Conservation (phyloP, 108 stramenopile genomes). For the Bacterosira constricta region DNA sequence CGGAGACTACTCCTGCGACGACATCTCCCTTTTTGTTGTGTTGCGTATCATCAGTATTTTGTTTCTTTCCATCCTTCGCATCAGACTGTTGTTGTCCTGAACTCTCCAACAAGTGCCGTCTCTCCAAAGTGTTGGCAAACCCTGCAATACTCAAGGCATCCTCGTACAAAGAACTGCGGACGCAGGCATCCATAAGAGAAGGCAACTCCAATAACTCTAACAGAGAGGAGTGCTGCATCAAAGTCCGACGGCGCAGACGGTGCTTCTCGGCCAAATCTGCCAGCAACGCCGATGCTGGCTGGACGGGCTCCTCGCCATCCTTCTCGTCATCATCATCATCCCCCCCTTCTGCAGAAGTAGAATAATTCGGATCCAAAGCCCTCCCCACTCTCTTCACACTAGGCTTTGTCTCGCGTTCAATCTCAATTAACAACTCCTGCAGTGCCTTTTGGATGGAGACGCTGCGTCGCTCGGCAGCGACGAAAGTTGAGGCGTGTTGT, state of each 20-base stretch:
- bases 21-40: slow-evolving; percentile 60
- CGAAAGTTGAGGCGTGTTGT: slow-evolving; percentile 82
- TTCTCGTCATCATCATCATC: slow-evolving; percentile 58
- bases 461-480: slow-evolving; percentile 82
- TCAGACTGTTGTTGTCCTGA: not conserved
- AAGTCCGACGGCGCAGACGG: slow-evolving; percentile 76
- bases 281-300: slow-evolving; percentile 37
- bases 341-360: slow-evolving; percentile 28
- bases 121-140: slow-evolving; percentile 87
- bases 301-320: slow-evolving; percentile 15
- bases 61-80: not conserved
- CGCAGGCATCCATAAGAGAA: slow-evolving; percentile 89
- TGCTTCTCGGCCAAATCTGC: slow-evolving; percentile 82
- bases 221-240: slow-evolving; percentile 84
- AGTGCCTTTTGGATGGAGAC: slow-evolving; percentile 60
- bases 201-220: slow-evolving; percentile 85
- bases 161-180: slow-evolving; percentile 82
- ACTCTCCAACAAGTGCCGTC: slow-evolving; percentile 56
- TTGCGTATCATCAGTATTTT: not conserved
- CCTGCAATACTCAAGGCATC: slow-evolving; percentile 84
- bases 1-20: slow-evolving; percentile 70
- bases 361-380: slow-evolving; percentile 63
- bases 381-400: slow-evolving; percentile 56
- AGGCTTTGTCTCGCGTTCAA: slow-evolving; percentile 37
- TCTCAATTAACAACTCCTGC: slow-evolving; percentile 52